phyloP scores from a whole-genome alignment of 2,329 filamentous ascomycete species.

The Chrysoporthe austroafricana region DNA sequence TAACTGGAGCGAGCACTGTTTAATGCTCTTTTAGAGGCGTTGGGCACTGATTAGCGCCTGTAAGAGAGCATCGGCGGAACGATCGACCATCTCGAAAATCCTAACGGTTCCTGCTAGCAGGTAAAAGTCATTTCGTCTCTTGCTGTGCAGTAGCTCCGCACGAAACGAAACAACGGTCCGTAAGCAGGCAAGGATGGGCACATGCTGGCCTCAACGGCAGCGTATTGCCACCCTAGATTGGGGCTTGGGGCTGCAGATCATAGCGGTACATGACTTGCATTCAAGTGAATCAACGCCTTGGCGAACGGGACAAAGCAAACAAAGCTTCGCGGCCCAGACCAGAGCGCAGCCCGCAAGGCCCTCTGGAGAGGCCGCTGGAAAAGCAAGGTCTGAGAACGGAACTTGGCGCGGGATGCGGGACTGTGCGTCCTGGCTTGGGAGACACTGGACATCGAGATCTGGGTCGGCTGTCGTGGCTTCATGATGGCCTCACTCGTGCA shows the following conservation, averaged over 20 bases:
- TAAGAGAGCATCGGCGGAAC: not conserved
- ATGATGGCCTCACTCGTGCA: conserved; percentile 11
- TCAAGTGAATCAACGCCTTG: not conserved
- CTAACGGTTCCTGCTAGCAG: not conserved
- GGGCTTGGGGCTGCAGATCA: conserved; percentile 26
- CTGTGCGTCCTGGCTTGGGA: not conserved
- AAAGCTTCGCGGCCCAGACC: not conserved
- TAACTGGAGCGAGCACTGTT: not conserved
- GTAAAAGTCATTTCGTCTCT: not conserved
- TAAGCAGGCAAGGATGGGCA: not conserved
- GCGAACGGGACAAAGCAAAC: not conserved
- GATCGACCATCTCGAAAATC: not conserved
- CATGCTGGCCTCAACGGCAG: not conserved
- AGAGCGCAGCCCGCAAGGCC: not conserved
- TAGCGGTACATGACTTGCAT: conserved; percentile 19
- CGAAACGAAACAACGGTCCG: conserved; percentile 20
- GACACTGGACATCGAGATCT: not conserved
- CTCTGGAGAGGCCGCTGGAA: not conserved
- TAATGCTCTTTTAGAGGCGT: not conserved
- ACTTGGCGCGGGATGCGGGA: not conserved
- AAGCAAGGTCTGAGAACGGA: not conserved
- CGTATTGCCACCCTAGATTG: not conserved
- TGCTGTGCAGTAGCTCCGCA: conserved; percentile 11
- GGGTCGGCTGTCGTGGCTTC: not conserved
- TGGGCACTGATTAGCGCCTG: not conserved